Percentiles rank a stretch among this genome's conserved stretches.
These are phyloP conservation scores for Sporothrix humicola DNA, from an alignment of 2,329 filamentous ascomycete species.

Conservation along the genomic window DNA sequence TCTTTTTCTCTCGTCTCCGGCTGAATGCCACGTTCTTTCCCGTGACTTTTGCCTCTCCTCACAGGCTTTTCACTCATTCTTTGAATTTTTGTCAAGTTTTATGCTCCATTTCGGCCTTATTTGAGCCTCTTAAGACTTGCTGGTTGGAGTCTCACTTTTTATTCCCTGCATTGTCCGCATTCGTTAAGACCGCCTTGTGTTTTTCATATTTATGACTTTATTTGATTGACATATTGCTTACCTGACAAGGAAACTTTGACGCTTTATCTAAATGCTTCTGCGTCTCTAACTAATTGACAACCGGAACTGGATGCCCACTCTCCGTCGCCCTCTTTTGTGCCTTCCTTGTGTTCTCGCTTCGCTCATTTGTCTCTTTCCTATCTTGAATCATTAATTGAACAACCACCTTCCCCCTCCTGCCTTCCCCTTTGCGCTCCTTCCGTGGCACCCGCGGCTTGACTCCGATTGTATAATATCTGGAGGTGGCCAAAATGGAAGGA, in stretches of 20 bases:
- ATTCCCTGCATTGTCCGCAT: neutral
- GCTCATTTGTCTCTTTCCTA: neutral
- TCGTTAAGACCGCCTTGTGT: neutral
- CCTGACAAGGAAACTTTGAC: neutral
- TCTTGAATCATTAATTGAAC: constrained; percentile 7
- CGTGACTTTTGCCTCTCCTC: constrained; percentile 4
- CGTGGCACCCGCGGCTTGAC: constrained; percentile 10
- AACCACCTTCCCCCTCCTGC: neutral
- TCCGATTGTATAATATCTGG: neutral
- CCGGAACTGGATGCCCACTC: neutral
- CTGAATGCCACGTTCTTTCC: constrained; percentile 24
- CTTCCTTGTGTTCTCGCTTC: too few species aligned
- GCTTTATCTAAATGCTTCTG: neutral
- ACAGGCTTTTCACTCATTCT: neutral
- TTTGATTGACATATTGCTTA: neutral
- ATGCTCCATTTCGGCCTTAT: constrained; percentile 2
- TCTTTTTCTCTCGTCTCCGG: neutral
- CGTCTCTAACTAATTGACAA: neutral
- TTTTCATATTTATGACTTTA: neutral
- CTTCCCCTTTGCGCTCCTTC: constrained; percentile 13
- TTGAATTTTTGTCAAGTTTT: neutral
- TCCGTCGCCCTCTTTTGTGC: neutral
- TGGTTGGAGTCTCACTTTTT: neutral
- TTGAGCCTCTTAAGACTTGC: neutral
- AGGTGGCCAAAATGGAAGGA: neutral